Evolutionary conservation across 1,139 yeast genomes (phyloP).

Genomic region (Saccharomyces uvarum): DNA sequence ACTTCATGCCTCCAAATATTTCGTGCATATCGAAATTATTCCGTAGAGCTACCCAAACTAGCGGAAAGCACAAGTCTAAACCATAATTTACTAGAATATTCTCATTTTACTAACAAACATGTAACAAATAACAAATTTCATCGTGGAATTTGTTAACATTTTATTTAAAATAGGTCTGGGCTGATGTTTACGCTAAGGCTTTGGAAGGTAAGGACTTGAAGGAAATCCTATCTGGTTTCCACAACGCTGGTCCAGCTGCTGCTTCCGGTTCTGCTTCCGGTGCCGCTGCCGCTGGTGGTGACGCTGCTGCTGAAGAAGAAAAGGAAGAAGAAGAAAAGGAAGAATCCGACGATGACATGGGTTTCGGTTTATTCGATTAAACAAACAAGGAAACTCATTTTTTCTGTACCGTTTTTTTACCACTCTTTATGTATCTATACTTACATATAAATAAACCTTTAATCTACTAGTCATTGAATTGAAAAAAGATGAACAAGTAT

Average conservation of each 20-base stretch:
- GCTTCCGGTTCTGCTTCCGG: constrained; percentile 50
- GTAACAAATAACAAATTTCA: not conserved
- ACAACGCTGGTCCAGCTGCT: constrained; percentile 60
- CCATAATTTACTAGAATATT: no score
- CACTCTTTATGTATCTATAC: not conserved
- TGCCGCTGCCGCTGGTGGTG: constrained; percentile 54
- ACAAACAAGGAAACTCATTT: constrained; percentile 10
- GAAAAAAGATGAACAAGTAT: not conserved
- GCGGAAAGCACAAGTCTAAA: not conserved
- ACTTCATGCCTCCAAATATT: not conserved
- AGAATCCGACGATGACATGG: constrained; percentile 82
- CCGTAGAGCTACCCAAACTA: no score
- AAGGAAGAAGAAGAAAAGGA: constrained; percentile 46
- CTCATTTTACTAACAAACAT: not conserved
- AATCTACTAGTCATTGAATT: not conserved
- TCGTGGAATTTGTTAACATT: not conserved
- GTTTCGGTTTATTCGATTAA: constrained; percentile 64
- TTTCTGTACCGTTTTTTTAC: not conserved
- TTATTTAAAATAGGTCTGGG: constrained; percentile 55
- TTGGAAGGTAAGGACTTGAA: constrained; percentile 94
- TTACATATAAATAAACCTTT: not conserved
- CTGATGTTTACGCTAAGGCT: constrained; percentile 92
- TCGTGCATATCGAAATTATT: no score
- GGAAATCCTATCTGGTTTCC: constrained; percentile 78
- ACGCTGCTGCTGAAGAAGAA: constrained; percentile 55